Percentiles rank a stretch among this genome's conserved stretches.
These are phyloP conservation scores for Bertia moriformis DNA, from an alignment of 2,329 filamentous ascomycete species.

Conservation along the genomic window DNA sequence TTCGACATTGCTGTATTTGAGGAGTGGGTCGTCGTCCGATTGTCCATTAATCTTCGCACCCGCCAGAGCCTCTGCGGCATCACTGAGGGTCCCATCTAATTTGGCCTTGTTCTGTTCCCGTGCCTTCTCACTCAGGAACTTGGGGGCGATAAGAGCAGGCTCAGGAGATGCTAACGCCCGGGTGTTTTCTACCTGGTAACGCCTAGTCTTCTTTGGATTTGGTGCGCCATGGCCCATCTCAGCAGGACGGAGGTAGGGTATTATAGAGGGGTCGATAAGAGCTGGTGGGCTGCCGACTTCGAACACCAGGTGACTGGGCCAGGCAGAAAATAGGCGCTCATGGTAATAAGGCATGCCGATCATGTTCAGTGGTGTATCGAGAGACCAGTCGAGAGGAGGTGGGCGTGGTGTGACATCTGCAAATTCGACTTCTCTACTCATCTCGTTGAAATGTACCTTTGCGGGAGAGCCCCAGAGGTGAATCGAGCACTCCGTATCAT, in stretches of 20 bases:
- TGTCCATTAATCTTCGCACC: conserved; percentile 34
- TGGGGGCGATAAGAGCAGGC: conserved; percentile 34
- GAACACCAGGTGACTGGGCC: conserved; percentile 51
- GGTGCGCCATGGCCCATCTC: conserved; percentile 44
- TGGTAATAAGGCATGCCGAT: conserved; percentile 57
- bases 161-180: conserved; percentile 28
- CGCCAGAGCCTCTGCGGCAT: conserved; percentile 37
- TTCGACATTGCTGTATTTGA: conserved; percentile 55
- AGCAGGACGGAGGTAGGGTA: conserved; percentile 35
- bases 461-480: conserved; percentile 59
- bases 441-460: conserved; percentile 58
- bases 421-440: conserved; percentile 53
- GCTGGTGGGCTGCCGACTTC: conserved; percentile 44
- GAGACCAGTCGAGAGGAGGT: conserved; percentile 27
- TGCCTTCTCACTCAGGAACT: conserved; percentile 53
- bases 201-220: conserved; percentile 39
- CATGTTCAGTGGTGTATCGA: conserved; percentile 33
- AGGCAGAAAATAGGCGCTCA: conserved; percentile 48
- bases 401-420: conserved; percentile 38
- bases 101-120: conserved; percentile 27
- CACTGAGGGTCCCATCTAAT: conserved; percentile 20
- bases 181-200: conserved; percentile 45
- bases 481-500: conserved; percentile 49
- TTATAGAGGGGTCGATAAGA: conserved; percentile 33
- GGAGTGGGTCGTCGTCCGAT: conserved; percentile 39